These are phyloP conservation scores for Chara braunii DNA, from an alignment of 139 green algal genomes.

Conservation along the genomic window DNA sequence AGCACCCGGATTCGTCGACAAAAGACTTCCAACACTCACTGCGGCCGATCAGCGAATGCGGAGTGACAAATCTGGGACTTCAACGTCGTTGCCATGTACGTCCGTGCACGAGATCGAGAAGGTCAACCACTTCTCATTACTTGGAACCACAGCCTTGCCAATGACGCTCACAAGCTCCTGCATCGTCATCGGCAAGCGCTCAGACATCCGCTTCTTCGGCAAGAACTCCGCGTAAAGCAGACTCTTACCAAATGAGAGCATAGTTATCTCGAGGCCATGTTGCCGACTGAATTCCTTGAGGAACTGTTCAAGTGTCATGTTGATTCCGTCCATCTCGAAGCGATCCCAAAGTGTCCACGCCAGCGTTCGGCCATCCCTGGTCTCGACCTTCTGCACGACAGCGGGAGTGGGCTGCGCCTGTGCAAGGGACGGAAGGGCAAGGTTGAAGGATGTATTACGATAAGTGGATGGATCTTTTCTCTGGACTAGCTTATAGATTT, in stretches of 20 bases:
- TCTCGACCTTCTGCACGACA: constrained; percentile 14
- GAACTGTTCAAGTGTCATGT: constrained; percentile 32
- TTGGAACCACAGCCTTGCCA: constrained; percentile 6
- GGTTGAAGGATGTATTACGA: constrained; percentile 40
- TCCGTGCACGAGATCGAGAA: constrained; percentile 32
- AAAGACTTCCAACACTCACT: too few species aligned
- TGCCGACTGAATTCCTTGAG: constrained; percentile 29
- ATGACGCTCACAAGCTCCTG: constrained; percentile 19
- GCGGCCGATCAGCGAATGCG: neutral
- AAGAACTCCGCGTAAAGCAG: constrained; percentile 45
- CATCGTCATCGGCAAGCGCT: constrained; percentile 22
- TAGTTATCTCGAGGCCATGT: constrained; percentile 40
- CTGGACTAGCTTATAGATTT: constrained; percentile 40
- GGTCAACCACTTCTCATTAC: neutral
- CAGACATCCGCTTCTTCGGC: constrained; percentile 42
- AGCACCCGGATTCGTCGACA: too few species aligned
- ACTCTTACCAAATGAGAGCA: constrained; percentile 45
- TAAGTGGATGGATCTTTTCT: constrained; percentile 7
- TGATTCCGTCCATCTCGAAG: constrained; percentile 27
- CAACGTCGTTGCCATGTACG: constrained; percentile 27
- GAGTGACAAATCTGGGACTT: constrained; percentile 28
- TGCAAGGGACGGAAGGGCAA: constrained; percentile 29
- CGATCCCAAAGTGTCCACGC: constrained; percentile 39
- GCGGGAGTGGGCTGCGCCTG: constrained; percentile 25
- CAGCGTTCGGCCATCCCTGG: neutral